Percentiles rank a stretch among this genome's conserved stretches.
Evolutionary conservation across 768 basidiomycete genomes (phyloP).

Genomic region (Rubroboletus pulcherrimus): DNA sequence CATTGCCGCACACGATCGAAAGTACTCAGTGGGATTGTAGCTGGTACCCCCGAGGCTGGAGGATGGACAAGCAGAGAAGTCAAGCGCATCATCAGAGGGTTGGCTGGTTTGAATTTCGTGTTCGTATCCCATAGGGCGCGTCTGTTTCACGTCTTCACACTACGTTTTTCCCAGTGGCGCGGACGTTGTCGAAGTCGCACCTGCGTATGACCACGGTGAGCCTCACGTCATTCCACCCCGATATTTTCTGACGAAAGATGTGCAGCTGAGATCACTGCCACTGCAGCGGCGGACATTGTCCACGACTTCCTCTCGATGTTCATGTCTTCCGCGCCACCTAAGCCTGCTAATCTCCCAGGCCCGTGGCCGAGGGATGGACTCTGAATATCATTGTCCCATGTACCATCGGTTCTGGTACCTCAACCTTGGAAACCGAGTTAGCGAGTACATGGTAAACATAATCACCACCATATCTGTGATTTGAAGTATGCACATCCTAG

Average conservation of each 20-base stretch:
- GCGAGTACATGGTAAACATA: not conserved
- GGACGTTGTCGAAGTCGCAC: constrained; percentile 26
- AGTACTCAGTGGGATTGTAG: constrained; percentile 32
- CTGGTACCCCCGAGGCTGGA: constrained; percentile 81
- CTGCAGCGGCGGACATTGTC: constrained; percentile 42
- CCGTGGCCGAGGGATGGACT: constrained; percentile 19
- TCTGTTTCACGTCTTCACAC: not conserved
- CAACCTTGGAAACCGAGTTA: not conserved
- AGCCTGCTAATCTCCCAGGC: constrained; percentile 9
- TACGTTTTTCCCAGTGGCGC: constrained; percentile 13
- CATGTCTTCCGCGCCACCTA: constrained; percentile 26
- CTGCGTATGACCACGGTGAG: constrained; percentile 27
- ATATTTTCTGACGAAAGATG: constrained; percentile 5
- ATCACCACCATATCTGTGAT: not conserved
- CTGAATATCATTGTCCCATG: not conserved
- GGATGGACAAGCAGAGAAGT: constrained; percentile 84
- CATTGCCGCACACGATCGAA: not conserved
- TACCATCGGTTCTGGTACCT: not conserved
- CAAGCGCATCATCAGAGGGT: constrained; percentile 75
- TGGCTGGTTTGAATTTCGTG: constrained; percentile 79
- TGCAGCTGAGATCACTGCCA: constrained; percentile 39
- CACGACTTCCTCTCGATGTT: constrained; percentile 45
- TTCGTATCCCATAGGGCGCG: constrained; percentile 24
- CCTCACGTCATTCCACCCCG: not conserved
- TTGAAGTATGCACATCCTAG: not conserved